A percentile compares a stretch with the other conserved stretches of the same genome.
phyloP scores from a whole-genome alignment of 2,329 filamentous ascomycete species.

The Huntiella omanensis region DNA sequence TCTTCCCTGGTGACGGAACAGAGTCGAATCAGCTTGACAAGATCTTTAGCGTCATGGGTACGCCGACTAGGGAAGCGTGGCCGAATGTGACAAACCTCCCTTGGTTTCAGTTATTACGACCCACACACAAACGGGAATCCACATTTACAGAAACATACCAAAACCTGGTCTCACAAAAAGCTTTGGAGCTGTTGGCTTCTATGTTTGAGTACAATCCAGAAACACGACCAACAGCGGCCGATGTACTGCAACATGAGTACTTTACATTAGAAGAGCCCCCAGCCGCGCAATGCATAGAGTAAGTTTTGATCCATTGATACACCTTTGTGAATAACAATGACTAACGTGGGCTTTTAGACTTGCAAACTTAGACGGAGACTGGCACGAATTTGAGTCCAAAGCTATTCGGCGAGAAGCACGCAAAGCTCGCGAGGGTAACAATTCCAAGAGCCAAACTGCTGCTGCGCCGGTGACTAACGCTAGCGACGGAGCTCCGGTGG shows the following conservation, averaged over 20 bases:
- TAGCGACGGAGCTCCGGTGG: background rate
- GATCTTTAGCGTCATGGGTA: slow-evolving; percentile 84
- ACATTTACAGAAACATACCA: slow-evolving; percentile 71
- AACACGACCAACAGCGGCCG: slow-evolving; percentile 63
- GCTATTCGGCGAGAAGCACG: slow-evolving; percentile 81
- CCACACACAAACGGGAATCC: slow-evolving; percentile 51
- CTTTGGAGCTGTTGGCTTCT: slow-evolving; percentile 59
- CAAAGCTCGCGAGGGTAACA: slow-evolving; percentile 24
- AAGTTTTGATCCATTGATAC: slow-evolving; percentile 22
- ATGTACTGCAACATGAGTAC: slow-evolving; percentile 74
- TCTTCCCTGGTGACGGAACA: slow-evolving; percentile 90
- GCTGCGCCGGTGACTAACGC: background rate
- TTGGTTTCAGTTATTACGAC: slow-evolving; percentile 86
- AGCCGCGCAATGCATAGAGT: slow-evolving; percentile 64
- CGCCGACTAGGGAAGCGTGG: slow-evolving; percentile 71
- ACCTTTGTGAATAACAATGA: background rate
- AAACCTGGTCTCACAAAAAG: slow-evolving; percentile 56
- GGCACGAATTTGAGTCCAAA: slow-evolving; percentile 98
- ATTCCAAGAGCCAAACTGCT: background rate
- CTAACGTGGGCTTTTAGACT: slow-evolving; percentile 34
- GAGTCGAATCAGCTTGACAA: slow-evolving; percentile 93
- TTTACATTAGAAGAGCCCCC: slow-evolving; percentile 67
- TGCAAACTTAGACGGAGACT: slow-evolving; percentile 69
- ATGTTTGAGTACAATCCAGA: slow-evolving; percentile 86
- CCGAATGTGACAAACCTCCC: slow-evolving; percentile 81